These are phyloP conservation scores for Oryza meridionalis DNA, from an alignment of 176 grass and related monocot species.

Conservation along the genomic window DNA sequence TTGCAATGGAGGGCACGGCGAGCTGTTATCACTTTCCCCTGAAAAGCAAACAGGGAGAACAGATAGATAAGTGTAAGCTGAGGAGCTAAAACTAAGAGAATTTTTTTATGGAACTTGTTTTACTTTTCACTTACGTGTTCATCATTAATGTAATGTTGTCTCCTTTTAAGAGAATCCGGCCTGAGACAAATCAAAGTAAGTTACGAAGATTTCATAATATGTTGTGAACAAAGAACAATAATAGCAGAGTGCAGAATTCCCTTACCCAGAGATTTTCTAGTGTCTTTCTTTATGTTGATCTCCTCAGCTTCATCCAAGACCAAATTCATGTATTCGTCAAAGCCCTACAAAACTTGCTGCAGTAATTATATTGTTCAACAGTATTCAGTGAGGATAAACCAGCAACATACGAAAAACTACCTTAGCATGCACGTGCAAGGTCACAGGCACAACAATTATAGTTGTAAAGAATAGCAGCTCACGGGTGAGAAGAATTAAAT, in stretches of 20 bases:
- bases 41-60: constrained; percentile 20
- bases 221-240: not conserved
- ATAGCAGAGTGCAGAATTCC: constrained; percentile 2
- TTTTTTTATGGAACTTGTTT: not conserved
- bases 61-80: not conserved
- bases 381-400: not conserved
- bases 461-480: not conserved
- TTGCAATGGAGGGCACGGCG: not conserved
- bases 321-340: constrained; percentile 95
- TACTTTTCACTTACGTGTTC: constrained; percentile 61
- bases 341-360: constrained; percentile 50
- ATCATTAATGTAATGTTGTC: constrained; percentile 90
- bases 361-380: constrained; percentile 14
- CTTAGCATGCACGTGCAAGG: not conserved
- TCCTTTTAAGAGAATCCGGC: constrained; percentile 81
- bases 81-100: not conserved
- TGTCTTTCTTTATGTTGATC: constrained; percentile 81
- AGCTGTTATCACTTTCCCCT: constrained; percentile 33
- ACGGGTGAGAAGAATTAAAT: not conserved
- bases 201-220: not conserved
- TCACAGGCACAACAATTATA: not conserved
- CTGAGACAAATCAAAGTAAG: constrained; percentile 36
- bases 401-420: not conserved
- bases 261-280: constrained; percentile 69
- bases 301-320: constrained; percentile 84